Base-by-base conservation (phyloP, 2,329 filamentous ascomycete genomes). In the Botrytis tulipae region DNA sequence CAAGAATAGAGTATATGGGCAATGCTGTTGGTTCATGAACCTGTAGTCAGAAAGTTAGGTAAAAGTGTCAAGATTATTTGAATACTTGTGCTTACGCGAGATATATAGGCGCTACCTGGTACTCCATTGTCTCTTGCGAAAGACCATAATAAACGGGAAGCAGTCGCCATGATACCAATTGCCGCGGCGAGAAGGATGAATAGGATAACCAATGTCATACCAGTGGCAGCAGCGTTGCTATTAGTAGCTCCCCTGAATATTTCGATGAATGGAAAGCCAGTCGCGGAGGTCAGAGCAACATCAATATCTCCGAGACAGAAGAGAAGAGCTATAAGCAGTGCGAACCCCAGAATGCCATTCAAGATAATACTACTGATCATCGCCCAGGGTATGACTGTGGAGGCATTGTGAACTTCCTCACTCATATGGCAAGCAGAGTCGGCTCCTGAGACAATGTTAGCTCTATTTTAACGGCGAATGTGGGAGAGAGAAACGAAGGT, bases 211-310 rank as follows among this genome's bases (percentile, higher is more conserved):
- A 83, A 81, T 0, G 83, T 82, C 83, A 88, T 85, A 14, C 84
- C 82, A 25, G 84, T 85, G 3, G 86, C 84, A 2, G 83, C 86
- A 1, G 80, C 82, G 10, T 80, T 78, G 29, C 65, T 74, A 81
- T 88, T 84, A 12, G 84, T 83, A 16, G 84, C 85, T 4, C 86
- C 84, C 2, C 83, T 84, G 74, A 89, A 88, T 60, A 89, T 84
- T 37, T 86, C 83, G 77, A 86, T 83, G 79, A 87, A 84, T 4
- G 87, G 84, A 0, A 83, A 83, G 35, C 72, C 68, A 8, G 84
- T 86, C 0, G 82, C 78, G 0, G 83, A 81, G 7, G 78, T 72
- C 6, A 87, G 79, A 3, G 84, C 80, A 62, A 78, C 78, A 7
- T 80, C 80, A 32, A 83, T 77, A 16, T 79, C 78, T 0, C 77